Evolutionary conservation across 208 protist species (phyloP), one percentile per base, ranked within the genome.

Genomic region (Trypanosoma melophagium): DNA sequence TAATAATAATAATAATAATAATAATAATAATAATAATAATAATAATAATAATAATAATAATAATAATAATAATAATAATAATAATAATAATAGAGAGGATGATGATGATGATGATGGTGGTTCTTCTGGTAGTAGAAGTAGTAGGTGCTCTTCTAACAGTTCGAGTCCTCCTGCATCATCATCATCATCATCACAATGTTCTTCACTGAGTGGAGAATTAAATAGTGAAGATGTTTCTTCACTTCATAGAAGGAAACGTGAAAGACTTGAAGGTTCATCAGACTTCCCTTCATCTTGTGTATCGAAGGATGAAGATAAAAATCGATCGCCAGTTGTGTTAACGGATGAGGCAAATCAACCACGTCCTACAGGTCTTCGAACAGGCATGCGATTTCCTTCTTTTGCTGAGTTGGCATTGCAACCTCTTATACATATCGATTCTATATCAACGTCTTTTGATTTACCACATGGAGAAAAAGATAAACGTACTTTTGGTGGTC

Each of bases 271-370:
- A 40, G 64, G 60, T 21, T 28, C 31, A 40, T n/a, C 25, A 49
- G 60, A 50, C 17, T 22, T 10, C 41, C 21, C 49, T 24, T 51
- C 8, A 25, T 22, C 10, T 47, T 25, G 42, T 38, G 19, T 40
- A 44, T 44, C 22, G n/a, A 38, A 42, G 25, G 59, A 35, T 8
- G 47, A 7, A 62, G 25, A 38, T 55, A 51, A 60, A 1, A 22
- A 19, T 24, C 14, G 2, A n/a, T 65, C 56, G 21, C 38, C 55
- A 25, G 60, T 71, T 44, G 54, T 67, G 17, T 60, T 89, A 22
- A 83, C 74, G 0, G 83, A 86, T 59, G 76, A 83, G n/a, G 60
- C 57, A 21, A 65, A 66, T 47, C 58, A 64, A 38, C 76, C 0
- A 31, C 79, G 83, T 52, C 51, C 74, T 60, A 53, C 50, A 12